phyloP scores from a whole-genome alignment of 495 filamentous ascomycete genomes.

The Terfezia boudieri region DNA sequence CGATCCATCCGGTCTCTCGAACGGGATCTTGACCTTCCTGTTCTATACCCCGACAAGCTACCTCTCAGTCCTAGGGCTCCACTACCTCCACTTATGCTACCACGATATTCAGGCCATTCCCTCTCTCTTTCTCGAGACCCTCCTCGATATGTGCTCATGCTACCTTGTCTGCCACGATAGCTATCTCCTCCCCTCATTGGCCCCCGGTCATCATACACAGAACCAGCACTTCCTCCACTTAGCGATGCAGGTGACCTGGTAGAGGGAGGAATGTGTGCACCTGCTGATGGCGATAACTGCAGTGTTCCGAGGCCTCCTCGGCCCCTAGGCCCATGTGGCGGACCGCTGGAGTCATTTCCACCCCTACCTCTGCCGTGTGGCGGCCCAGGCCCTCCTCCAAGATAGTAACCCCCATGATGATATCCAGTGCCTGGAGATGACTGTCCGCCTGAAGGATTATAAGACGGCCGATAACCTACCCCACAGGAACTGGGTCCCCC shows the following conservation, averaged over 20 bases:
- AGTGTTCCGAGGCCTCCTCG: not conserved
- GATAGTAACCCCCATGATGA: not conserved
- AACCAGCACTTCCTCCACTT: not conserved
- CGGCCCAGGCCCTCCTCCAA: not conserved
- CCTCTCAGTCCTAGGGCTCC: not conserved
- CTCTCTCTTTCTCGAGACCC: not conserved
- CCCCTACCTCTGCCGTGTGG: not conserved
- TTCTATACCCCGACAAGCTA: conserved; percentile 13
- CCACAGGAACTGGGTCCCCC: not conserved
- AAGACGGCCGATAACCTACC: not conserved
- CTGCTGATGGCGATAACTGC: not conserved
- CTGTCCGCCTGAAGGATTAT: not conserved
- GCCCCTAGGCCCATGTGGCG: not conserved
- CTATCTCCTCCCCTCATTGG: not conserved
- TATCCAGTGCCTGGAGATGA: not conserved
- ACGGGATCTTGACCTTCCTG: conserved; percentile 7
- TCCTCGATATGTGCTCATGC: not conserved
- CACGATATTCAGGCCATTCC: not conserved
- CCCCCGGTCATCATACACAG: not conserved
- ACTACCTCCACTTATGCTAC: not conserved
- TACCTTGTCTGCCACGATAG: not conserved
- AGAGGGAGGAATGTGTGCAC: not conserved
- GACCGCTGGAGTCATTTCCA: not conserved
- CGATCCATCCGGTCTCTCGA: conserved; percentile 2
- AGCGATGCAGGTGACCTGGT: not conserved